Conservation (phyloP, 306 rosid genomes). For the Prosopis cineraria region DNA sequence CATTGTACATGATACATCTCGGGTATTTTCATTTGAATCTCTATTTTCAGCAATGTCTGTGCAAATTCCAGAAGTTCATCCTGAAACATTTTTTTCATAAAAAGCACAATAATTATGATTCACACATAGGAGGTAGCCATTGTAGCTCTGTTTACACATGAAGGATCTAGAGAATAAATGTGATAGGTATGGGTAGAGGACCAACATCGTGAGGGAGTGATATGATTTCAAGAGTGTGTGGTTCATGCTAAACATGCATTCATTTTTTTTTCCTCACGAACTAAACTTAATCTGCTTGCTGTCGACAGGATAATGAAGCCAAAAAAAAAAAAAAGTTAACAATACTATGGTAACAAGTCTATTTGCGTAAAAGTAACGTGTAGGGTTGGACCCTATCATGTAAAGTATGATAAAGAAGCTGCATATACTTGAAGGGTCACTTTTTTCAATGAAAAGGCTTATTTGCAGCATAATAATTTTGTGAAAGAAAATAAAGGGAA, state of each 20-base stretch:
- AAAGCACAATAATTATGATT: not conserved
- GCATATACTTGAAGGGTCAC: not conserved
- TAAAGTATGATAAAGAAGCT: not conserved
- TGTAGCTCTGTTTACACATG: not conserved
- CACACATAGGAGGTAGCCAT: not conserved
- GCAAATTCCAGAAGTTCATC: not conserved
- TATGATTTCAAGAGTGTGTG: not conserved
- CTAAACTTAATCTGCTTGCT: slow-evolving; percentile 1
- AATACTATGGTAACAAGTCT: not conserved
- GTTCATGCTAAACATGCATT: slow-evolving; percentile 14
- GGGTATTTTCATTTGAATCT: not conserved
- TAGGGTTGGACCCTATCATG: not conserved
- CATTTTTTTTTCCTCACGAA: slow-evolving; percentile 12
- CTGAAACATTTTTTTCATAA: not conserved
- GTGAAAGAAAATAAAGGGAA: not conserved
- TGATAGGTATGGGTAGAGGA: not conserved
- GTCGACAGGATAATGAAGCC: not conserved
- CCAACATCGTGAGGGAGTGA: not conserved
- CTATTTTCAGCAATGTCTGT: slow-evolving; percentile 7
- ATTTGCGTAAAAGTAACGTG: slow-evolving; percentile 3
- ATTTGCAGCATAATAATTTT: not conserved
- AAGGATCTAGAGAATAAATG: not conserved
- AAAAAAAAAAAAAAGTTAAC: not conserved
- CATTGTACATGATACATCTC: not conserved
- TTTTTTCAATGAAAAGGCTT: not conserved